Conservation (phyloP, 306 rosid species). For the Glycine soja region DNA sequence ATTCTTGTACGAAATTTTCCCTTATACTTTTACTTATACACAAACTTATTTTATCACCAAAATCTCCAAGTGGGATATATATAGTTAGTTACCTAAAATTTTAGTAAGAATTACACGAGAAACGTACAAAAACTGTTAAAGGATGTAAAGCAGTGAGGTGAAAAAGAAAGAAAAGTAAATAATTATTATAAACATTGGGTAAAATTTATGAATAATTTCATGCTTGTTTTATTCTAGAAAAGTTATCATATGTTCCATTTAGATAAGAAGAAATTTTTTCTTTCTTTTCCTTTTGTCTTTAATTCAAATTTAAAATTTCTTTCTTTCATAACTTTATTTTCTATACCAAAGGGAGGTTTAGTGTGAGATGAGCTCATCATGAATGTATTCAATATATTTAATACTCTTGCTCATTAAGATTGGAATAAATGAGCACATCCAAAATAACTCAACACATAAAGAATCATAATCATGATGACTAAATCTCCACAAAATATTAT, state of each 20-base stretch:
- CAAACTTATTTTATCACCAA: neutral
- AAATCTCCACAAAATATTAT: conserved; percentile 37
- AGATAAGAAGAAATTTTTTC: neutral
- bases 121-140: neutral
- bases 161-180: neutral
- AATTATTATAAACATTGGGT: neutral
- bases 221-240: neutral
- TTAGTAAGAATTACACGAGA: neutral
- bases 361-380: neutral
- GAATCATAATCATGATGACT: conserved; percentile 6
- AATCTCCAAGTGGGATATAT: neutral
- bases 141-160: neutral
- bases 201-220: neutral
- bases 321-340: neutral
- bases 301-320: neutral
- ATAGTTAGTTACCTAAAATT: neutral
- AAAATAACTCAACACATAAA: conserved; percentile 30
- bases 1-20: too few species aligned
- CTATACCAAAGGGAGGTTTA: neutral
- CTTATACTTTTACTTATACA: too few species aligned
- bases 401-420: conserved; percentile 32
- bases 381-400: neutral
- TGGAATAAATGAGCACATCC: conserved; percentile 34
- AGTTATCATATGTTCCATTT: neutral
- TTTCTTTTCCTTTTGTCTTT: neutral